Conservation (phyloP, 116 monocot genomes). For the Papilionanthe hybrid region DNA sequence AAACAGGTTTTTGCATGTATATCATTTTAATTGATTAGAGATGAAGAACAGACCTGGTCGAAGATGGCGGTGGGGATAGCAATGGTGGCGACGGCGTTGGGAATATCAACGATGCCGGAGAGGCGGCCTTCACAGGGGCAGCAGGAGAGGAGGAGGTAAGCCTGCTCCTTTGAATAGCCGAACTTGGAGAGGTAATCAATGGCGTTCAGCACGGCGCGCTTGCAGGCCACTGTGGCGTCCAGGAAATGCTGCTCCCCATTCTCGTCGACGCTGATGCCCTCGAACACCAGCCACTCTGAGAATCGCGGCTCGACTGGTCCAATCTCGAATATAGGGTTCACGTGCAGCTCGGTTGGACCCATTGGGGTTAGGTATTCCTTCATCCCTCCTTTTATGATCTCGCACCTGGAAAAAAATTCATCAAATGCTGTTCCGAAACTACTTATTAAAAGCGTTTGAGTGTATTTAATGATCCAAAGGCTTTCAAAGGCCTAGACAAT, state of each 20-base stretch:
- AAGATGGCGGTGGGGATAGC: constrained; percentile 74
- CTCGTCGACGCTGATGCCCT: constrained; percentile 87
- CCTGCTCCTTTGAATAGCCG: constrained; percentile 84
- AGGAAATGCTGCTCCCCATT: constrained; percentile 68
- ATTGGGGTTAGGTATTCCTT: constrained; percentile 75
- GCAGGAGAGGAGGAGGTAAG: constrained; percentile 68
- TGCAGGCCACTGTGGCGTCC: constrained; percentile 73
- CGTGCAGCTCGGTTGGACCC: constrained; percentile 73
- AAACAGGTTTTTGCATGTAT: too few species aligned
- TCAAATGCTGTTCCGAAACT: too few species aligned
- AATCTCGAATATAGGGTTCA: constrained; percentile 83
- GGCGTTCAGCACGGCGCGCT: constrained; percentile 77
- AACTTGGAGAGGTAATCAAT: constrained; percentile 71
- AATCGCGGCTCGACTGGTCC: constrained; percentile 81
- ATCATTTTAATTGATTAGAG: too few species aligned
- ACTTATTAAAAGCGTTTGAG: too few species aligned
- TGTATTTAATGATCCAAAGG: too few species aligned
- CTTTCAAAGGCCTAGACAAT: too few species aligned
- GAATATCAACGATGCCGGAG: constrained; percentile 77
- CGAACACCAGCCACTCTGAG: constrained; percentile 82
- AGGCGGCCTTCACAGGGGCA: constrained; percentile 84
- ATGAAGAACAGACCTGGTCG: constrained; percentile 43
- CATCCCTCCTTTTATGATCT: constrained; percentile 83
- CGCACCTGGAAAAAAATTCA: constrained; percentile 39
- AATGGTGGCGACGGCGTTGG: constrained; percentile 82